These are phyloP conservation scores for Hypoxylon sp. DNA, from an alignment of 2,329 filamentous ascomycete genomes.

Conservation along the genomic window DNA sequence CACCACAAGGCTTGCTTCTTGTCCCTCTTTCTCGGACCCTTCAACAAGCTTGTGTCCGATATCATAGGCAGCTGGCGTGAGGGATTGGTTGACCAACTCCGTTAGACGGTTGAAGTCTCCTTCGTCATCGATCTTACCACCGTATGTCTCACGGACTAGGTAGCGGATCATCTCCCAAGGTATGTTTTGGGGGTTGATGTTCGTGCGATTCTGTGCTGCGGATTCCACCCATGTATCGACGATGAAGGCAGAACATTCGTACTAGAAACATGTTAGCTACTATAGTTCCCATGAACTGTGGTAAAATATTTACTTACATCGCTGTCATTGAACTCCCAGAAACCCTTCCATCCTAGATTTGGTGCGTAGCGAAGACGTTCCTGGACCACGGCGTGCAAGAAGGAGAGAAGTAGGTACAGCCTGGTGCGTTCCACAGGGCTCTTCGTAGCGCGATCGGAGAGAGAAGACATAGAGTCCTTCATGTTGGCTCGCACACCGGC, in stretches of 20 bases:
- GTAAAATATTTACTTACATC: conserved; percentile 74
- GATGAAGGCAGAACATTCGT: conserved; percentile 96
- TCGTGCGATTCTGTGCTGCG: conserved; percentile 84
- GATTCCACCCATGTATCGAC: conserved; percentile 93
- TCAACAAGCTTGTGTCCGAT: conserved; percentile 90
- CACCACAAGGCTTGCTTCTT: conserved; percentile 71
- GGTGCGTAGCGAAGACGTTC: conserved; percentile 94
- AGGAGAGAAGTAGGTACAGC: conserved; percentile 89
- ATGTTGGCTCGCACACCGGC: conserved; percentile 97
- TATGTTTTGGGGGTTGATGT: conserved; percentile 91
- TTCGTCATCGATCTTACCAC: conserved; percentile 95
- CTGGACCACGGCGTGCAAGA: conserved; percentile 95
- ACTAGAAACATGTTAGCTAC: conserved; percentile 59
- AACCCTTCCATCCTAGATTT: conserved; percentile 94
- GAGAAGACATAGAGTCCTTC: conserved; percentile 92
- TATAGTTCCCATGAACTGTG: background rate
- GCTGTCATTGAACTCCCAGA: conserved; percentile 99
- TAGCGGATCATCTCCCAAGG: conserved; percentile 96
- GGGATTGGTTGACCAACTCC: conserved; percentile 76
- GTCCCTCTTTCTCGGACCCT: conserved; percentile 62
- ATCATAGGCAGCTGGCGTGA: conserved; percentile 91
- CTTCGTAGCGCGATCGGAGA: conserved; percentile 78
- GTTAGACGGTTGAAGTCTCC: conserved; percentile 80
- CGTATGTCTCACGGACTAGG: conserved; percentile 92
- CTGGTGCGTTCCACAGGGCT: conserved; percentile 90